Conservation (phyloP, 768 basidiomycete genomes). For the Tephrocybe sp. region DNA sequence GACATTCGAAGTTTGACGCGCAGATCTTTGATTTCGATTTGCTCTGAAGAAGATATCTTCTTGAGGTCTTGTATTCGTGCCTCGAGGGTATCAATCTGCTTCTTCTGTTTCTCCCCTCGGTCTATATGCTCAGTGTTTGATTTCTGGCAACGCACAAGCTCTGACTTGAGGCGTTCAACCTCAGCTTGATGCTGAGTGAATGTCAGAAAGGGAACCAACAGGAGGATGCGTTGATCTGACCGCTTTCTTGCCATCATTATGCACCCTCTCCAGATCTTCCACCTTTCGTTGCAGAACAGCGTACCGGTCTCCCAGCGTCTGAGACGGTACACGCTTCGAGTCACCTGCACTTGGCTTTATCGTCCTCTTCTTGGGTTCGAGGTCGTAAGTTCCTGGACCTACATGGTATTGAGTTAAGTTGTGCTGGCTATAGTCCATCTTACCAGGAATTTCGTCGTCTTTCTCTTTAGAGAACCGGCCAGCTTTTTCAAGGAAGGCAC, state of each 20-base stretch:
- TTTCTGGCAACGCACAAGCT: conserved; percentile 51
- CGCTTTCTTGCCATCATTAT: conserved; percentile 63
- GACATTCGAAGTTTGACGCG: conserved; percentile 54
- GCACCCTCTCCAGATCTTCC: conserved; percentile 62
- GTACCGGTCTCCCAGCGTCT: conserved; percentile 45
- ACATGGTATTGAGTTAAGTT: neutral
- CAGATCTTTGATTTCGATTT: conserved; percentile 63
- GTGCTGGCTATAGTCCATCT: conserved; percentile 5
- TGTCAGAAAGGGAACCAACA: neutral
- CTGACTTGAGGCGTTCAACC: conserved; percentile 57
- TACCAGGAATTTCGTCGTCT: conserved; percentile 42
- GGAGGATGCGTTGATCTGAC: conserved; percentile 36
- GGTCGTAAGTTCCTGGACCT: conserved; percentile 36
- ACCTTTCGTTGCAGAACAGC: conserved; percentile 60
- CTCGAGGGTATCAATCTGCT: conserved; percentile 58
- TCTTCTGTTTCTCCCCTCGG: conserved; percentile 61
- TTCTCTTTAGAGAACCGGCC: conserved; percentile 51
- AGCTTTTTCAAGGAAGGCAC: conserved; percentile 58
- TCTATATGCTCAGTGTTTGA: conserved; percentile 49
- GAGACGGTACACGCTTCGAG: conserved; percentile 16
- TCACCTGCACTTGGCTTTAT: conserved; percentile 25
- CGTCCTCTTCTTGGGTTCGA: conserved; percentile 22
- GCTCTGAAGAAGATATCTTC: conserved; percentile 45
- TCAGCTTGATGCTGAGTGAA: conserved; percentile 55
- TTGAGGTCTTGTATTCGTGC: conserved; percentile 62